Base-by-base conservation (phyloP, 2,329 filamentous ascomycete species). In the Seiridium unicorne region DNA sequence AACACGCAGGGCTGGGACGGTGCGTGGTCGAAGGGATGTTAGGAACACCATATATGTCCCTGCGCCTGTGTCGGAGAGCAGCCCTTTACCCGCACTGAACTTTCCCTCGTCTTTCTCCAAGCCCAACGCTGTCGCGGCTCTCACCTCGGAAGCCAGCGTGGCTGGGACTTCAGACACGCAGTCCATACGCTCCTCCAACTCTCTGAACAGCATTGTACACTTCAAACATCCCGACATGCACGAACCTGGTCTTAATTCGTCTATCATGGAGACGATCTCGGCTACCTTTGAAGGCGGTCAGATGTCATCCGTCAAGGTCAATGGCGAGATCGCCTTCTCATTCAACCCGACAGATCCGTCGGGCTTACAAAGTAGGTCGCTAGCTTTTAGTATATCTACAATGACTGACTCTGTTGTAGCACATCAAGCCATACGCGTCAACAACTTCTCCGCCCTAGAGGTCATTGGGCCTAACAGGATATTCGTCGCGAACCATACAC, bases 391-490 rank as follows among this genome's bases (percentile, higher is more conserved):
- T 18, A 36, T 31, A 26, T 57, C 77, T 78, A 31, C 76, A 73
- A 2, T 51, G 31, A 51, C 35, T 51, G 35, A 13, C 10, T 47
- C 18, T 44, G 1, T 11, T 54, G 18, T 48, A 86, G 83, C 76
- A 26, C 78, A 79, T 36, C 84, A 93, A 68, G 89, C 80, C 2
- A 89, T 98, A 65, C 89, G 91, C 26, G 85, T 99, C 61, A 92
- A 96, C 69, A 95, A 97, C 72, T 97, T 96, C 72, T 77, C 88
- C 8, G 84, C 85, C n/a, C 83, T 99, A 5, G 95, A 98, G 69
- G 93, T 92, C 69, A 93, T 99, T 60, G 93, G 93, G 0, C 93
- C 93, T 1, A 99, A 99, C 73, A 92, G 92, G 48, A 91, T 93
- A 60, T 96, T 98, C 75, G 88, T 98, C 56, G 86, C 88, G 38